Evolutionary conservation across 2,329 filamentous ascomycete genomes (phyloP), one percentile per base, ranked within the genome.

Genomic region (Colletotrichum scovillei): DNA sequence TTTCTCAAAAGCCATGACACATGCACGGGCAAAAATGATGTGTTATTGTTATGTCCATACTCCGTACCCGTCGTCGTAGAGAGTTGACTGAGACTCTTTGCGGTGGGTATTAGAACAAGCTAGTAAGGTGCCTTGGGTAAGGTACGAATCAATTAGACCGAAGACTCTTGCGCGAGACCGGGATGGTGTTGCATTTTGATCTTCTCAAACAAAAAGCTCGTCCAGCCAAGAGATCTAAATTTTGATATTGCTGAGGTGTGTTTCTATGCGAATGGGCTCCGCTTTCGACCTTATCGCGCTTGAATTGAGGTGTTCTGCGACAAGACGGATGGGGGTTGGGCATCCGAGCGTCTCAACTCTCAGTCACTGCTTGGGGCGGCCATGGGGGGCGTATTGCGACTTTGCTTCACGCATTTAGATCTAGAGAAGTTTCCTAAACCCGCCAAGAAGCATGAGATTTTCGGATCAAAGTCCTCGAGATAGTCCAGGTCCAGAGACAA

Each of bases 291-390:
- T 53, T 46, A 19, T 22, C 26, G 35, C 16, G 19, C 19, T 24
- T 9, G 38, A 42, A 35, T 35, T 35, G 32, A 35, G 32, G 24
- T 73, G 70, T 62, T 73, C 69, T 62, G 66, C 70, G 69, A 53
- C 7, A 55, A 55, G 38, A 42, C 19, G 38, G 5, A 67, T 73
- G 66, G 16, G 19, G 19, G 16, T 42, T 19, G 42, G 67, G 55
- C 64, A 73, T 67, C 70, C 32, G 63, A n/a, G 70, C 60, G 70
- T 73, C 69, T 73, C 70, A 65, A 57, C 69, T 30, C 19, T 19
- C 42, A 35, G 32, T 49, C 38, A 42, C 14, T 16, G 5, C 38
- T 2, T 5, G 16, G 19, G 38, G 16, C 14, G 16, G 38, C 30
- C 30, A 30, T 30, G 38, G 7, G 19, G 42, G 49, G 52, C 60